Evolutionary conservation across 495 filamentous ascomycete species (phyloP), one percentile per base, ranked within the genome.

Genomic region (Penicillium nucicola): DNA sequence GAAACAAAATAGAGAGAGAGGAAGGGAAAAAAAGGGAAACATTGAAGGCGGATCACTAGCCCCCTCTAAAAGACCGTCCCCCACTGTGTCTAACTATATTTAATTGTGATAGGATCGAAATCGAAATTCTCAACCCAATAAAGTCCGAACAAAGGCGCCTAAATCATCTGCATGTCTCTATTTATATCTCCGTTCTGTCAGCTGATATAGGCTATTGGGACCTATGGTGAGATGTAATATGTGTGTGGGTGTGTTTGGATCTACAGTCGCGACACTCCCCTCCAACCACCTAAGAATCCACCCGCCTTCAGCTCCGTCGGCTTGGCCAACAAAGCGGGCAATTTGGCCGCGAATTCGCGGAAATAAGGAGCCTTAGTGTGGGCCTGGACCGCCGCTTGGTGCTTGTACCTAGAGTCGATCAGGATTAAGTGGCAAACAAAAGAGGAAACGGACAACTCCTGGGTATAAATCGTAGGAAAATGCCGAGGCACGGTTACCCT

Each of bases 361-460:
- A 65, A 63, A 45, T 68, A 63, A n/a, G 64, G 45, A 4, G 54
- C 50, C 20, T 65, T 47, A 12, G 56, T 35, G 44, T 71, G 66
- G 5, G 56, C 31, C 31, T 64, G 42, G 5, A 68, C 41, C 4
- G 68, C 68, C 3, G 51, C 55, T 32, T 61, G 58, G 52, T 68
- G 48, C 15, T 64, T 62, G 42, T 71, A 71, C 55, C 66, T 71
- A 23, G n/a, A 45, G 23, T 35, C 18, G 38, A 34, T 46, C 19
- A 40, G 31, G 13, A 30, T 38, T 32, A 17, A 17, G 34, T 46
- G 28, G 31, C 19, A 49, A 34, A 18, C 17, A 35, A 28, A 28
- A n/a, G n/a, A n/a, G n/a, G n/a, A n/a, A n/a, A n/a, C n/a, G n/a
- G n/a, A n/a, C n/a, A n/a, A n/a, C n/a, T 28, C 7, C 25, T 31